Evolutionary conservation across 2,329 filamentous ascomycete species (phyloP), one percentile per base, ranked within the genome.

Genomic region (Karstenula rhodostoma): DNA sequence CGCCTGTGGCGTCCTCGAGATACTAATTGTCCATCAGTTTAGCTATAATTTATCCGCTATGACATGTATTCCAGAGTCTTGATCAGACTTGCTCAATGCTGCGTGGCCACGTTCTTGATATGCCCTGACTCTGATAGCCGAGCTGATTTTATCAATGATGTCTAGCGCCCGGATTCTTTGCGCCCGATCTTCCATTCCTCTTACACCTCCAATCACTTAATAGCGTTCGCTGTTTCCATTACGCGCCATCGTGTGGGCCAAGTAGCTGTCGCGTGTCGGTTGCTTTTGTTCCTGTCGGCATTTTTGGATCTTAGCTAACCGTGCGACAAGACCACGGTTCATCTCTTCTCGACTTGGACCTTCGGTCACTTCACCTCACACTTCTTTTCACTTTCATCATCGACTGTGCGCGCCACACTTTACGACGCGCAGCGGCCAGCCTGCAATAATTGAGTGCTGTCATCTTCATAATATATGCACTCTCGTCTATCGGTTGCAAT

Each of bases 261-360:
- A 19, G 27, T 57, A 51, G 56, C 53, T 60, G 29, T 56, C 62
- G 60, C 48, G 51, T 62, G 58, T 60, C 52, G 55, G 64, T 67
- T 57, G 50, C 22, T 37, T 23, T 56, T 57, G 29, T 59, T 66
- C 46, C 51, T 59, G 57, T 57, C 44, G 61, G 54, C 57, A 61
- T 63, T 64, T 58, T 58, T 61, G 40, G 53, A 61, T 57, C 70
- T 73, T 72, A 74, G 65, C 54, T 50, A 49, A 56, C 54, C 44
- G 71, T 75, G 71, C 67, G 69, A 73, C 73, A 64, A 74, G 70
- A 67, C 52, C 69, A 68, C 73, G 69, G 70, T 73, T 74, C 69
- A 67, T 63, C 62, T 73, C 58, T 70, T 66, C 67, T 62, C 62
- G 67, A 73, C 69, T 74, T 76, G 64, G 69, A 64, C 66, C 64